Evolutionary conservation across 2,329 filamentous ascomycete genomes (phyloP), one percentile per base, ranked within the genome.

Genomic region (Penicillium palitans): DNA sequence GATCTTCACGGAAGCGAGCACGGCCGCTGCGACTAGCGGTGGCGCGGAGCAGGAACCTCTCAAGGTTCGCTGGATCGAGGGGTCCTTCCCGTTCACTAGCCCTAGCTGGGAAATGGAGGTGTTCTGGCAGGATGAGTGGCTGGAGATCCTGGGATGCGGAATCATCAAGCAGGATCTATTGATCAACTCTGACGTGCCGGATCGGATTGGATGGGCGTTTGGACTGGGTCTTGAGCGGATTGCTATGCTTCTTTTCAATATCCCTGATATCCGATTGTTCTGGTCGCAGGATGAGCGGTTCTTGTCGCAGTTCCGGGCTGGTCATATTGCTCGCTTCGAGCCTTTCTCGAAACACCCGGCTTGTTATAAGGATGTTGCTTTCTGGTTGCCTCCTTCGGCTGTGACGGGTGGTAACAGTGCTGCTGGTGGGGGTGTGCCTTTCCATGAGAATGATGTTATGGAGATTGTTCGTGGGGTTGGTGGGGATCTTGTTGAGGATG

Each of bases 371-470:
- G 95, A 99, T 73, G 89, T 98, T 12, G 90, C 93, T 0, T 99
- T 99, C 76, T 99, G 95, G 95, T 78, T 98, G 55, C 79, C 75
- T 19, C 73, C 79, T 66, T 74, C 64, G 62, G 73, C 60, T 65
- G 74, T 70, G 61, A 69, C 63, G 66, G 71, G 75, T 61, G 66
- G 74, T 62, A 62, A 65, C 63, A 72, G 74, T 61, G 68, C 74
- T 40, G 71, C 74, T 25, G 72, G 75, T 47, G 75, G 77, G 33
- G 66, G 71, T 27, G 62, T 74, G 19, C 70, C 76, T 4, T 91
- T 96, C 72, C 93, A 98, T 74, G 93, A 96, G 74, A 98, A 98
- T 76, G 95, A 99, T 75, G 81, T 98, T 52, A 98, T 98, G 93
- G 95, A 98, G 77, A 84, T 97, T 57, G 90, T 97, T 19, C 87